Conservation (phyloP, 768 basidiomycete species). For the Mycena capillaripes region DNA sequence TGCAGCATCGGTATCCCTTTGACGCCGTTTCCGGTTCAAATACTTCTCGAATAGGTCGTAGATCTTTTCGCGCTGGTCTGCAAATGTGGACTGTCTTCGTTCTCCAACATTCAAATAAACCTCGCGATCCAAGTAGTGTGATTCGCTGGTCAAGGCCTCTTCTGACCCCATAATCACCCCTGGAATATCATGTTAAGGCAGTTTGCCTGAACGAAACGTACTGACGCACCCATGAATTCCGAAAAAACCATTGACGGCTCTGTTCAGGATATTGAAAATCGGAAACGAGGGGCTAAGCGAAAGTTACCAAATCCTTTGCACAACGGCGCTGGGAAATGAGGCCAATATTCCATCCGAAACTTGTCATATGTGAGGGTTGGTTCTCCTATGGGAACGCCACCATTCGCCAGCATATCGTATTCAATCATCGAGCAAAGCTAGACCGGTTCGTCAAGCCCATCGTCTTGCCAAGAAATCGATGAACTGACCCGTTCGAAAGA, state of each 20-base stretch:
- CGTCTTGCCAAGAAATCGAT: too few relatives aligned
- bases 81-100: conserved; percentile 70
- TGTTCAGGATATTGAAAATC: conserved; percentile 40
- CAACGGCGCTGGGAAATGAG: conserved; percentile 59
- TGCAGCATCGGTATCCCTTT: conserved; percentile 66
- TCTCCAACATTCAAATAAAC: conserved; percentile 64
- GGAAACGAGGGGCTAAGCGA: neutral
- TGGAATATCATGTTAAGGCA: too few relatives aligned
- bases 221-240: conserved; percentile 69
- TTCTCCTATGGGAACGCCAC: neutral
- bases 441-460: neutral
- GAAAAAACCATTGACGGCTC: conserved; percentile 75
- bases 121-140: conserved; percentile 56
- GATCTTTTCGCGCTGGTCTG: conserved; percentile 59
- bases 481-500: conserved; percentile 72
- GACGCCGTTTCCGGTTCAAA: conserved; percentile 57
- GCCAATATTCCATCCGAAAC: conserved; percentile 35
- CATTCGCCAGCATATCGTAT: conserved; percentile 18
- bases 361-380: conserved; percentile 25
- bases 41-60: conserved; percentile 72
- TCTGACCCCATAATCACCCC: conserved; percentile 82
- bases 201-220: neutral
- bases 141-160: conserved; percentile 50
- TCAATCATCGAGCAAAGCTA: conserved; percentile 26
- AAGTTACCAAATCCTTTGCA: conserved; percentile 65